phyloP scores from a whole-genome alignment of 495 filamentous ascomycete species.

The Aspergillus funiculosus region DNA sequence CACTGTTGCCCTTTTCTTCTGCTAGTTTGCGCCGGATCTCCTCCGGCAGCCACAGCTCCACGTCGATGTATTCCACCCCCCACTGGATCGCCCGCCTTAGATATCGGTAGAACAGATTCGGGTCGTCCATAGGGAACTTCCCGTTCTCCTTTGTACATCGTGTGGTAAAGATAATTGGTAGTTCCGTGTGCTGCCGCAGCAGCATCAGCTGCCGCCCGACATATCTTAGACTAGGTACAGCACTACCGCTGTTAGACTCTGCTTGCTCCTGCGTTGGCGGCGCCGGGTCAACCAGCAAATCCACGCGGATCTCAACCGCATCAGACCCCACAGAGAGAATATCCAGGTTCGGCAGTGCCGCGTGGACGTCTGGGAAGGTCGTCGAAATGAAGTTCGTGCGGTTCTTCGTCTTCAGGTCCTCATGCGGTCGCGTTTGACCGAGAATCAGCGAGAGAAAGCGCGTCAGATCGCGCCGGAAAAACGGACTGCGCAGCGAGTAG shows the following conservation, averaged over 20 bases:
- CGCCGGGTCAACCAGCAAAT: conserved; percentile 70
- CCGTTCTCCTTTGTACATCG: conserved; percentile 76
- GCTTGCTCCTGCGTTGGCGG: conserved; percentile 35
- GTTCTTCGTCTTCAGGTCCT: conserved; percentile 65
- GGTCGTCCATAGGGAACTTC: conserved; percentile 75
- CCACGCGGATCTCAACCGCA: conserved; percentile 76
- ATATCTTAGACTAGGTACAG: conserved; percentile 71
- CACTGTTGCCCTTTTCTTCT: conserved; percentile 64
- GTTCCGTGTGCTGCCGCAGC: conserved; percentile 70
- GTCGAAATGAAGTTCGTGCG: conserved; percentile 79
- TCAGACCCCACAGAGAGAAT: conserved; percentile 80
- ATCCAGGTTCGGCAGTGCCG: conserved; percentile 77
- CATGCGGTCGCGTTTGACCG: conserved; percentile 68
- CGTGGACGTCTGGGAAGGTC: conserved; percentile 78
- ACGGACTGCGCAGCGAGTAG: conserved; percentile 60
- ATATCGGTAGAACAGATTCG: conserved; percentile 66
- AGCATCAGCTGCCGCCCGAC: conserved; percentile 82
- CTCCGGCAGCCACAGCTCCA: conserved; percentile 80
- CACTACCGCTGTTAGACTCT: conserved; percentile 20
- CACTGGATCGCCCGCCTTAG: conserved; percentile 73
- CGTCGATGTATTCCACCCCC: conserved; percentile 84
- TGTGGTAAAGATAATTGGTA: conserved; percentile 83
- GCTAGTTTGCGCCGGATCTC: conserved; percentile 60
- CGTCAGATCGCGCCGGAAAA: conserved; percentile 67
- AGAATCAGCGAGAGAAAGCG: conserved; percentile 72